Evolutionary conservation across 495 filamentous ascomycete genomes (phyloP).

Genomic region (Annulohypoxylon maeteangense): DNA sequence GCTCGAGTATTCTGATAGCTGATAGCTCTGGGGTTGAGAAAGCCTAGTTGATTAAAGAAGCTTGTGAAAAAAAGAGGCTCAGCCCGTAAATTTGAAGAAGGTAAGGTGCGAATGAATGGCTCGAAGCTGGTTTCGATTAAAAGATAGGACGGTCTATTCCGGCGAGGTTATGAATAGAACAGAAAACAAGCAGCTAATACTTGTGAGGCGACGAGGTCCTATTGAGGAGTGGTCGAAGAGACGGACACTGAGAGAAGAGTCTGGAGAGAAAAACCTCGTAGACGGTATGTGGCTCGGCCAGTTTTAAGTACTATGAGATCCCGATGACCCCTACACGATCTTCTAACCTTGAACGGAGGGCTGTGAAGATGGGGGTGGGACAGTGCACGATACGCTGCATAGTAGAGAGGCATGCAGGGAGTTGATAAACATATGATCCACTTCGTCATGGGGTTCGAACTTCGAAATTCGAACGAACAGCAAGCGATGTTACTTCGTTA

Average conservation of each 20-base stretch:
- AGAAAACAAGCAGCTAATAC: conserved; percentile 27
- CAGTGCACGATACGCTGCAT: conserved; percentile 38
- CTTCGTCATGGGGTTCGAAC: conserved; percentile 38
- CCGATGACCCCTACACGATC: conserved; percentile 25
- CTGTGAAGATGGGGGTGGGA: conserved; percentile 32
- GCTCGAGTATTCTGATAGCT: conserved; percentile 8
- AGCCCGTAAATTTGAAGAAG: conserved; percentile 46
- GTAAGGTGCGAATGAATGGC: conserved; percentile 45
- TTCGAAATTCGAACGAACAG: conserved; percentile 30
- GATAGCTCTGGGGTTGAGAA: neutral
- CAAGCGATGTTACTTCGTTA: conserved; percentile 36
- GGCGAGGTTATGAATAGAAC: conserved; percentile 43
- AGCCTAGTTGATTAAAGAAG: conserved; percentile 14
- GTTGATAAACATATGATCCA: conserved; percentile 43
- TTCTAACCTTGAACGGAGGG: conserved; percentile 23
- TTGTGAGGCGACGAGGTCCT: conserved; percentile 36
- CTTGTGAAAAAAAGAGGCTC: conserved; percentile 48
- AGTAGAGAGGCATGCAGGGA: conserved; percentile 40
- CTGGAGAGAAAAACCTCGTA: conserved; percentile 40
- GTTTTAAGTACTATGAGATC: conserved; percentile 37
- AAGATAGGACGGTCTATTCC: conserved; percentile 55
- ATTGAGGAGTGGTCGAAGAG: conserved; percentile 28
- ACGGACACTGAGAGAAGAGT: conserved; percentile 35
- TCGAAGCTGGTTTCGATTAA: conserved; percentile 40
- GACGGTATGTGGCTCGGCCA: conserved; percentile 19